Evolutionary conservation across 1,284 basidiomycete species (phyloP), one percentile per base, ranked within the genome.

Genomic region (Melampsora abietis-canadensis): DNA sequence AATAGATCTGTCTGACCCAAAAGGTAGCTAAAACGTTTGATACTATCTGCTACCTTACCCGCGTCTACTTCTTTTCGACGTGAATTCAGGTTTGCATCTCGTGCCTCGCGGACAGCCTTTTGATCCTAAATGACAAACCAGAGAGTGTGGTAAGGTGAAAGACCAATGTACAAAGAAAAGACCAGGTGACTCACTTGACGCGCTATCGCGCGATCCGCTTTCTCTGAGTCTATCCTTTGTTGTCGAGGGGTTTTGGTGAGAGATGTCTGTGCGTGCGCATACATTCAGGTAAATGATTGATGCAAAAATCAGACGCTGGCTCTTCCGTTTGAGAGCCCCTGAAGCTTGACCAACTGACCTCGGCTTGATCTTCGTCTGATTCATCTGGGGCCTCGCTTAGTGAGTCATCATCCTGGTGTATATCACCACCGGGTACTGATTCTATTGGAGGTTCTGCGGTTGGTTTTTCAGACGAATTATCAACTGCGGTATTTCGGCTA

Each of bases 1-100:
- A 97, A 97, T 19, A 96, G 85, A 78, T 97, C 94, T 0, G 93
- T 97, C 82, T 97, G 93, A 7, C 94, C 94, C 0, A 97, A 86
- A 19, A 97, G 87, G 82, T 95, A 96, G 8, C 91, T 92, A 82
- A 96, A 97, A 15, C 92, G 89, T 82, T 96, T 97, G 78, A 96
- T 90, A 40, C 92, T 92, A 80, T 96, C 94, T 14, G 64, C 72
- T 17, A 75, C 54, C 65, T 62, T 75, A 27, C 54, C 72, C 30
- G 68, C 68, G 24, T 73, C 66, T 31, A 76, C 63, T 66, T 69
- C 64, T 60, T 70, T 69, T 37, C 75, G 40, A 14, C 75, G 64
- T 27, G 65, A 66, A 8, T 37, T 66, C n/a, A 75, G 44, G 48
- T 65, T 75, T 48, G 54, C 64, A 40, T 75, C 72, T 19, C 72